Percentiles rank a stretch among this genome's conserved stretches.
Evolutionary conservation across 1,284 basidiomycete genomes (phyloP).

Genomic region (Leccinum huronense): DNA sequence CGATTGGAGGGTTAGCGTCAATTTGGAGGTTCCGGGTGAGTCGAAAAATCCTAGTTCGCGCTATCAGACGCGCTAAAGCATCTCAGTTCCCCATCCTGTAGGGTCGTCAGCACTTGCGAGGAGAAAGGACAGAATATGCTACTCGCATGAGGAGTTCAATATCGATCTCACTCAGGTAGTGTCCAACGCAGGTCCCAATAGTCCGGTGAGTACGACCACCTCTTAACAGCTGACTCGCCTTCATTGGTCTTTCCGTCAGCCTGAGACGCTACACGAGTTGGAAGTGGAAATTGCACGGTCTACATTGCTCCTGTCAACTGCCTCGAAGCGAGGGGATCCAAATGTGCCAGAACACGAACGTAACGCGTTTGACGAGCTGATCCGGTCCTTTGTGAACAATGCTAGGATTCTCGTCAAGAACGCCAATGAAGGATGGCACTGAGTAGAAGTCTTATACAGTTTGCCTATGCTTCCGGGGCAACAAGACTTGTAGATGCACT

Average conservation of each 20-base stretch:
- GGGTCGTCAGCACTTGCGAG: conserved; percentile 60
- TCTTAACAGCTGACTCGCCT: conserved; percentile 2
- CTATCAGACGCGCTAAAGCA: conserved; percentile 5
- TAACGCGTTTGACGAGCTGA: conserved; percentile 75
- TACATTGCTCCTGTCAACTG: conserved; percentile 56
- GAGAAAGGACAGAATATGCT: conserved; percentile 90
- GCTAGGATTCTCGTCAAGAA: conserved; percentile 72
- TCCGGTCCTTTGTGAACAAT: conserved; percentile 82
- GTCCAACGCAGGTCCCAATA: conserved; percentile 42
- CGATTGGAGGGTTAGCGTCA: conserved; percentile 93
- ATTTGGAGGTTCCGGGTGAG: conserved; percentile 75
- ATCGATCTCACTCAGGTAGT: conserved; percentile 95
- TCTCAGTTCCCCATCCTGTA: conserved; percentile 56
- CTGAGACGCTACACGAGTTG: conserved; percentile 66
- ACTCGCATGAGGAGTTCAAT: conserved; percentile 87
- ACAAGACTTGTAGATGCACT: conserved; percentile 9
- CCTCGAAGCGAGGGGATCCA: conserved; percentile 57
- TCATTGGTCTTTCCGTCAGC: conserved; percentile 36
- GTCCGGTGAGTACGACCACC: conserved; percentile 43
- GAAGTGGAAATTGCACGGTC: conserved; percentile 70
- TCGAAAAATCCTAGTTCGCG: conserved; percentile 20
- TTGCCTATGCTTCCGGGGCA: conserved; percentile 4
- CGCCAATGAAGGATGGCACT: conserved; percentile 45
- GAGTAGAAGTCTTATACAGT: conserved; percentile 6
- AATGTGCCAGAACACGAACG: conserved; percentile 58